Conservation (phyloP, 805 yeast genomes). For the Ogataea parapolymorpha region DNA sequence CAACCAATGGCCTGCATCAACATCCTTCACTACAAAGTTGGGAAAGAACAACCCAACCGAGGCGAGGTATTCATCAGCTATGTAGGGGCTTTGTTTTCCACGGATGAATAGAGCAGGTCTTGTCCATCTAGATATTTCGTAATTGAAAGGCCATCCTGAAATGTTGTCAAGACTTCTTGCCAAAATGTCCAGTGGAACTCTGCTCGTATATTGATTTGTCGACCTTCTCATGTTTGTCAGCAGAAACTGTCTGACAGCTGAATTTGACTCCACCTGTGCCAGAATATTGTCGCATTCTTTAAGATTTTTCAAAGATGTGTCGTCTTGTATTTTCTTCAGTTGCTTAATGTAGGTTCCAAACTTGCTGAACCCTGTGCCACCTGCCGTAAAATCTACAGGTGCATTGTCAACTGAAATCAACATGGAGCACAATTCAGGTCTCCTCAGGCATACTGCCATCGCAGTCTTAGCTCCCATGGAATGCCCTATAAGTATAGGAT, state of each 20-base stretch:
- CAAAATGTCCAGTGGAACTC: conserved; percentile 71
- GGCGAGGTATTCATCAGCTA: conserved; percentile 77
- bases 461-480: conserved; percentile 95
- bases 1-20: conserved; percentile 91
- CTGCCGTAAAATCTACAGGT: conserved; percentile 63
- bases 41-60: conserved; percentile 79
- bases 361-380: conserved; percentile 36
- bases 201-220: conserved; percentile 40
- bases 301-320: conserved; percentile 41
- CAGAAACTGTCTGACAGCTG: conserved; percentile 70
- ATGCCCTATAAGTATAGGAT: conserved; percentile 71
- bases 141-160: conserved; percentile 74
- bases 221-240: conserved; percentile 61
- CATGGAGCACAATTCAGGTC: conserved; percentile 58
- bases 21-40: conserved; percentile 63
- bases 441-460: conserved; percentile 76
- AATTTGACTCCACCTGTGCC: conserved; percentile 56
- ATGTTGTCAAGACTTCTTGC: conserved; percentile 62
- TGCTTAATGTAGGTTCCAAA: conserved; percentile 69
- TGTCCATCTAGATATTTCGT: conserved; percentile 49
- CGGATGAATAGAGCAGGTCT: conserved; percentile 78
- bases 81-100: conserved; percentile 71
- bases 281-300: conserved; percentile 69
- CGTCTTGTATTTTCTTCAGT: conserved; percentile 53
- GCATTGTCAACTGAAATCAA: conserved; percentile 86